Percentiles rank a stretch among this genome's conserved stretches.
These are phyloP conservation scores for Dothideomycetes sp. DNA, from an alignment of 2,329 filamentous ascomycete species.

Conservation along the genomic window DNA sequence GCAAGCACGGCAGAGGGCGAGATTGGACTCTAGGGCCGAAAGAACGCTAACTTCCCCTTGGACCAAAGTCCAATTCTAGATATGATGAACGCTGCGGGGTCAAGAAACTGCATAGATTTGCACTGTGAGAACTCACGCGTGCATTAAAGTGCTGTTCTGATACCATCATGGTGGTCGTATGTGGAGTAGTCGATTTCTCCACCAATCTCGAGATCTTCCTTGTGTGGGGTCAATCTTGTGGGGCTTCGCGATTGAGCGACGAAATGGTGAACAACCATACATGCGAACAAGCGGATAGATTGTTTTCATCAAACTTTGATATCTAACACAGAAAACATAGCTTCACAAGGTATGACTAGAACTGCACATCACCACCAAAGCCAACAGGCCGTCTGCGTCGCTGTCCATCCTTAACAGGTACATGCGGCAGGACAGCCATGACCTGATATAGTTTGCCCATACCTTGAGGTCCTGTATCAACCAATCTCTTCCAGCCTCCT, in stretches of 20 bases:
- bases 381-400: slow-evolving; percentile 70
- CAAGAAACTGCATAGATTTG: slow-evolving; percentile 3
- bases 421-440: slow-evolving; percentile 70
- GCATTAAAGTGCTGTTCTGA: neutral
- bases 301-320: neutral
- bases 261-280: neutral
- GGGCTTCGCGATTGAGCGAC: neutral
- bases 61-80: neutral
- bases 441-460: slow-evolving; percentile 97
- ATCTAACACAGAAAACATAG: neutral
- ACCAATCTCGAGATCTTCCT: neutral
- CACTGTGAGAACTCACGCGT: slow-evolving; percentile 7
- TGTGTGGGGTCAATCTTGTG: neutral
- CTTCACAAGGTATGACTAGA: neutral
- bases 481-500: slow-evolving; percentile 66
- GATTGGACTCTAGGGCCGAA: neutral
- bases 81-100: slow-evolving; percentile 3
- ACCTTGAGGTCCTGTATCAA: slow-evolving; percentile 71
- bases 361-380: slow-evolving; percentile 62
- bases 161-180: neutral
- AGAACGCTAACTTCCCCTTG: slow-evolving; percentile 4
- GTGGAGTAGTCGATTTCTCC: slow-evolving; percentile 4
- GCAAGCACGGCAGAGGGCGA: slow-evolving; percentile 7
- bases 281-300: neutral
- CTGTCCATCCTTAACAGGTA: slow-evolving; percentile 47